Conservation (phyloP, 2,329 filamentous ascomycete genomes). For the Colletotrichum tamarilloi region DNA sequence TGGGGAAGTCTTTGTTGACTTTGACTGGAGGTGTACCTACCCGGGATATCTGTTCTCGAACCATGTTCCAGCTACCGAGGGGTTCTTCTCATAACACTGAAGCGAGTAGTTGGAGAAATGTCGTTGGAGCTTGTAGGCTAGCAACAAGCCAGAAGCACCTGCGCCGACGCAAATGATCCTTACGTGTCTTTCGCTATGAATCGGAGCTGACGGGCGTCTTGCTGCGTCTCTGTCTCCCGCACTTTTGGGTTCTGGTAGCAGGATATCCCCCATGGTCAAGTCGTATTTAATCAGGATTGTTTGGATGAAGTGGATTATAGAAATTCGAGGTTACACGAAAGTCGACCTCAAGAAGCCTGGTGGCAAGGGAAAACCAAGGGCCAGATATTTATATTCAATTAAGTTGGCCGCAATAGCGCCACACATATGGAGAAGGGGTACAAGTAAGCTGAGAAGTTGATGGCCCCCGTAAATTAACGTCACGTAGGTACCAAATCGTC, state of each 20-base stretch:
- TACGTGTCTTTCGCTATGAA: conserved; percentile 27
- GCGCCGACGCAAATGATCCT: conserved; percentile 57
- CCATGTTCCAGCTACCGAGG: conserved; percentile 65
- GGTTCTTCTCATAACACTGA: conserved; percentile 63
- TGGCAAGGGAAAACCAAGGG: neutral
- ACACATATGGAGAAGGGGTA: neutral
- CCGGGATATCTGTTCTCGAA: conserved; percentile 60
- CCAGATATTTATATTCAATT: neutral
- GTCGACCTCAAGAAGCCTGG: too few relatives aligned
- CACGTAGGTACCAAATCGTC: neutral
- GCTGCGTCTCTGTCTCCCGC: conserved; percentile 8
- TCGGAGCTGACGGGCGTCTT: conserved; percentile 12
- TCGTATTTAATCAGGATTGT: neutral
- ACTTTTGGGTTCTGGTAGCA: conserved; percentile 3
- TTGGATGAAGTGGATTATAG: neutral
- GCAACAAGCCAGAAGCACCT: conserved; percentile 57
- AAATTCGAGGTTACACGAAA: neutral
- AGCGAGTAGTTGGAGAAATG: conserved; percentile 54
- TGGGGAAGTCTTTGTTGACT: neutral
- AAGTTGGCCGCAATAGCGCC: neutral
- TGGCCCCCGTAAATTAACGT: neutral
- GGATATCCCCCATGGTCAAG: conserved; percentile 17
- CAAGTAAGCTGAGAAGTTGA: neutral
- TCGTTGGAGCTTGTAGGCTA: conserved; percentile 60
- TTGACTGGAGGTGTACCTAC: conserved; percentile 37